Base-by-base conservation (phyloP, 2,329 filamentous ascomycete species). In the Aspergillus udagawae region DNA sequence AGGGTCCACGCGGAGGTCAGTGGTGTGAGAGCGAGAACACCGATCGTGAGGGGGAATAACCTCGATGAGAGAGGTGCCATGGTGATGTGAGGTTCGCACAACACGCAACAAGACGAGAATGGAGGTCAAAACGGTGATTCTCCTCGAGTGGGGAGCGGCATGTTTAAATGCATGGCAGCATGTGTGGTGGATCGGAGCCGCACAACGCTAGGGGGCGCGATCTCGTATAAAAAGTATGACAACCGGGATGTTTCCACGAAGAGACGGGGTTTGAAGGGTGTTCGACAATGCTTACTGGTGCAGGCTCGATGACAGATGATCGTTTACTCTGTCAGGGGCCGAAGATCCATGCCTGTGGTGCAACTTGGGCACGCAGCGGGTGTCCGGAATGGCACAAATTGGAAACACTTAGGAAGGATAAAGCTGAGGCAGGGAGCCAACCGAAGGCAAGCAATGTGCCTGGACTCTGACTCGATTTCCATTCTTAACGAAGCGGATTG, bases 1-100 rank as follows among this genome's bases (percentile, higher is more conserved):
- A 63, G 29, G 3, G 56, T 59, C 60, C 60, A 63, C n/a, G 59
- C 56, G 9, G 52, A 41, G 3, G 53, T 49, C 23, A 44, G 7
- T 8, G 52, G 48, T 5, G 49, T 12, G 32, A 50, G n/a, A 29
- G 35, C 41, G 48, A 55, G 8, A 20, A 53, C 35, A 23, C 38
- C n/a, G 5, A 51, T 48, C 23, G 44, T 41, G 20, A 56, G 32
- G n/a, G 10, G 38, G 20, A 56, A 25, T 38, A 17, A 17, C 32
- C 32, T 38, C 4, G 48, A 12, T 2, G 44, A 38, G 17, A 38
- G 21, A 38, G 41, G 55, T 28, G 48, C 45, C 60, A 62, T 62
- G 21, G 2, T 52, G 49, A 25, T 38, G 20, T 9, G 55, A 60
- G 21, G 42, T 14, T 35, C 32, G 12, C 29, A 35, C 12, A 14